Conservation (phyloP, 2,329 filamentous ascomycete genomes). For the Neonectria ditissima region DNA sequence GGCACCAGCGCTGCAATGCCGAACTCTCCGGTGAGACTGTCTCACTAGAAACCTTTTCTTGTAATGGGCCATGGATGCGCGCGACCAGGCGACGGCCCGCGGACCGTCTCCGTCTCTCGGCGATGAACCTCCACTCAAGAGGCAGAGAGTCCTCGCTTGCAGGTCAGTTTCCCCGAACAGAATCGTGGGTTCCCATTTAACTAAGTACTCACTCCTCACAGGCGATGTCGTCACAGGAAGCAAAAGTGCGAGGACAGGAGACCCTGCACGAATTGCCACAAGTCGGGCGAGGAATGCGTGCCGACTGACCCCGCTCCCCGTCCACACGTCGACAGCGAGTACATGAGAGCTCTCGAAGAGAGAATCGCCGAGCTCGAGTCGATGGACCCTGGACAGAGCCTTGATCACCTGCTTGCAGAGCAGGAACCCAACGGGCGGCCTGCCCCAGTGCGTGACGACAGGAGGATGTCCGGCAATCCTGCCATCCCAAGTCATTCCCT, state of each 20-base stretch:
- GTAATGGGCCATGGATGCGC: conserved; percentile 16
- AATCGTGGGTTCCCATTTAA: background rate
- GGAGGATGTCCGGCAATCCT: background rate
- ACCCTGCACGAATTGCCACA: conserved; percentile 42
- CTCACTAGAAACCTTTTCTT: background rate
- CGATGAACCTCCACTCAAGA: conserved; percentile 33
- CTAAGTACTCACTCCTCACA: background rate
- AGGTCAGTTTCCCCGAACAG: conserved; percentile 12
- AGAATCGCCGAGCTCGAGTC: conserved; percentile 35
- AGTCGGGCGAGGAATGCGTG: conserved; percentile 38
- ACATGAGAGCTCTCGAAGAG: conserved; percentile 35
- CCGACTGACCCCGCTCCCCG: conserved; percentile 34
- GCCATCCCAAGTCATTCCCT: background rate
- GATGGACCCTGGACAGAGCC: conserved; percentile 29
- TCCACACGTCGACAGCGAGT: conserved; percentile 31
- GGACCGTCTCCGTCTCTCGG: conserved; percentile 7
- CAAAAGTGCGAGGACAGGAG: conserved; percentile 41
- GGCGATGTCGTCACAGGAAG: conserved; percentile 41
- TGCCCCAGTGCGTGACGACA: background rate
- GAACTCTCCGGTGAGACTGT: background rate
- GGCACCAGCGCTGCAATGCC: background rate
- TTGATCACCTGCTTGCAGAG: conserved; percentile 33
- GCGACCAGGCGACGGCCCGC: conserved; percentile 1
- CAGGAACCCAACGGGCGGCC: background rate
- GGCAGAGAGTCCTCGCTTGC: conserved; percentile 34